These are phyloP conservation scores for Sclerotinia sclerotiorum DNA, from an alignment of 2,329 filamentous ascomycete genomes.

Conservation along the genomic window DNA sequence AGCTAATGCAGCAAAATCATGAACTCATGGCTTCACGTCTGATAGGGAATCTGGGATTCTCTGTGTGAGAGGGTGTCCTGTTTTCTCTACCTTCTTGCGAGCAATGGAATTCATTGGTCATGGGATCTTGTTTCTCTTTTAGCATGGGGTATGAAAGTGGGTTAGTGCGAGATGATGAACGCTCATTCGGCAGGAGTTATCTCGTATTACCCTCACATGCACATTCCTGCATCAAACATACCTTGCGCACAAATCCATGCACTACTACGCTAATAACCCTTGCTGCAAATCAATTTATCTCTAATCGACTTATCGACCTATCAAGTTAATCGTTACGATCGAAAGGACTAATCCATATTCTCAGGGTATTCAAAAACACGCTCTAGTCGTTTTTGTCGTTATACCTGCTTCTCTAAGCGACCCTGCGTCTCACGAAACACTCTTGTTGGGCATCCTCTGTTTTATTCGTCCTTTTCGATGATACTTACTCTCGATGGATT, in stretches of 20 bases:
- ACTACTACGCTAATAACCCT: constrained; percentile 8
- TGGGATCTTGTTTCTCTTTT: constrained; percentile 27
- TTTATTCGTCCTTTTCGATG: background rate
- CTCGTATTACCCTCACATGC: constrained; percentile 35
- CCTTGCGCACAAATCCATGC: constrained; percentile 22
- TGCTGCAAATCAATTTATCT: constrained; percentile 20
- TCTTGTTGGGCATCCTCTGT: background rate
- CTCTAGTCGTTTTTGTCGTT: constrained; percentile 9
- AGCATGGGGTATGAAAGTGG: constrained; percentile 27
- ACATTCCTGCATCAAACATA: constrained; percentile 21
- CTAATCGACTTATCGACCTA: constrained; percentile 11
- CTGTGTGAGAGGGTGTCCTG: constrained; percentile 32
- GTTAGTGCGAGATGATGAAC: constrained; percentile 15
- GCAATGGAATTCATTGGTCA: constrained; percentile 34
- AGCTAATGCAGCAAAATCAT: constrained; percentile 8
- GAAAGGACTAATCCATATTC: background rate
- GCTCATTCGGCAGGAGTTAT: constrained; percentile 21
- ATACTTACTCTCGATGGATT: constrained; percentile 7
- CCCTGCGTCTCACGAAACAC: constrained; percentile 21
- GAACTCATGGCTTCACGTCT: constrained; percentile 11
- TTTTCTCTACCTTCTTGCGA: background rate
- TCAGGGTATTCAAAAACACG: constrained; percentile 3
- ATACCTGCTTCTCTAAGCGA: constrained; percentile 19
- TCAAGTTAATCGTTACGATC: background rate
- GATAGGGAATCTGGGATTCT: constrained; percentile 7